Evolutionary conservation across 805 yeast genomes (phyloP), one percentile per base, ranked within the genome.

Genomic region (Debaryomyces maramus): DNA sequence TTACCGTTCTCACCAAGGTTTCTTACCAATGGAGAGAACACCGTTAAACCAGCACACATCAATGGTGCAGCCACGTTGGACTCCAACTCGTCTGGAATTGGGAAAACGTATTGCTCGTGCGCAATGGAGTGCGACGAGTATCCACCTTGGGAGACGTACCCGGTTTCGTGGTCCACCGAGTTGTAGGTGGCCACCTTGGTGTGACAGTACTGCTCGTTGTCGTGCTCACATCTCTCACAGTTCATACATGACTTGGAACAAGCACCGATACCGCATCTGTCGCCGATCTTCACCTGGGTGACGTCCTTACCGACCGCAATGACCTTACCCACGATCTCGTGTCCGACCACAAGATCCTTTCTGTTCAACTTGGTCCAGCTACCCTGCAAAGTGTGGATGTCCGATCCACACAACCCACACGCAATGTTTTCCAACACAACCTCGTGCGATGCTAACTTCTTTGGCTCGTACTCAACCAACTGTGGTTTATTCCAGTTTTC

Each of bases 181-280:
- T 71, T 66, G 62, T 83, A 85, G 16, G 91, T 84, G 37, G 57
- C 55, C 23, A 70, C 73, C 36, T 66, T 61, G 10, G 69, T 55
- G 10, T 48, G 44, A 65, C 95, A 85, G 67, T 77, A 78, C 32
- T 61, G 63, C 43, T 70, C 71, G 45, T 61, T 57, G 36, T 56
- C 55, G 21, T 41, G 22, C n/a, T 48, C 29, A 51, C 79, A 87
- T 53, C 79, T 70, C 34, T 68, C 53, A 65, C 95, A 87, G 11
- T 75, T 64, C 40, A 71, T 60, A 66, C 95, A 86, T 27, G 85
- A 67, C 42, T 64, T 67, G 18, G 73, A 68, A 54, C 78, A 81
- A 18, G 93, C 91, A 51, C 95, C 95, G 36, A 85, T 74, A 39
- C 91, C 95, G 19, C 85, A 93, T 48, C 88, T 71, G 48, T 87